Percentiles rank a stretch among this genome's conserved stretches.
Evolutionary conservation across 2,329 filamentous ascomycete species (phyloP).

Genomic region (Aschersonia sp.): DNA sequence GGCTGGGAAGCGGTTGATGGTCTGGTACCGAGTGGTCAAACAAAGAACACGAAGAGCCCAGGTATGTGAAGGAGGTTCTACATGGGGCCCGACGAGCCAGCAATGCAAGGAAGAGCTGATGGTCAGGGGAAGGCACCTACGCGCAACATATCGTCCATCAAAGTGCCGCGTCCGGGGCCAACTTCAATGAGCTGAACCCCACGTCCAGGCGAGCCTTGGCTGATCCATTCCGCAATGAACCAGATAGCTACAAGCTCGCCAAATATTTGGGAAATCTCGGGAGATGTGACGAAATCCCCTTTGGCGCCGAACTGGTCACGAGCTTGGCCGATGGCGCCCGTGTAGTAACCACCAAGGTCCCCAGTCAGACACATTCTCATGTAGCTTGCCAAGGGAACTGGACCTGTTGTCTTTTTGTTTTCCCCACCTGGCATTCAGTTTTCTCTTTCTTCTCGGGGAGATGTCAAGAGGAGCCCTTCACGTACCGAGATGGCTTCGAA

Average conservation of each 20-base stretch:
- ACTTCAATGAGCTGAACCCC: slow-evolving; percentile 87
- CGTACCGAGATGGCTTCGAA: slow-evolving; percentile 73
- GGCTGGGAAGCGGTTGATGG: slow-evolving; percentile 67
- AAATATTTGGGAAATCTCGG: slow-evolving; percentile 95
- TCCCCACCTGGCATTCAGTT: neutral
- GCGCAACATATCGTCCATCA: slow-evolving; percentile 93
- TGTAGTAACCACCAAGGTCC: slow-evolving; percentile 88
- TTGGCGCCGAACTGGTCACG: slow-evolving; percentile 84
- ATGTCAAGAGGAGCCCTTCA: neutral
- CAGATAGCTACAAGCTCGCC: slow-evolving; percentile 89
- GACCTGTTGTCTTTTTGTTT: slow-evolving; percentile 53
- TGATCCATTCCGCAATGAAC: slow-evolving; percentile 94
- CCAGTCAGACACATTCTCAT: slow-evolving; percentile 98
- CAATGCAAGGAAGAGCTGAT: no score
- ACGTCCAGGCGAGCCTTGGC: slow-evolving; percentile 59
- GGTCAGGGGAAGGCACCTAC: slow-evolving; percentile 44
- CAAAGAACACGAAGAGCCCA: slow-evolving; percentile 6
- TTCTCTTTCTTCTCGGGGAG: neutral
- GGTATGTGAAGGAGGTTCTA: no score
- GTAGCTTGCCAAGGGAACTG: slow-evolving; percentile 80
- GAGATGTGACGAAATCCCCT: slow-evolving; percentile 93
- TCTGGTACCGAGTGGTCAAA: slow-evolving; percentile 32
- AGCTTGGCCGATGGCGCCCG: slow-evolving; percentile 49
- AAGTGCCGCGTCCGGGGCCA: slow-evolving; percentile 81
- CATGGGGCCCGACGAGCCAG: no score